Percentiles rank a stretch among this genome's conserved stretches.
Evolutionary conservation across 768 basidiomycete genomes (phyloP).

Genomic region (Chalciporus piperatus): DNA sequence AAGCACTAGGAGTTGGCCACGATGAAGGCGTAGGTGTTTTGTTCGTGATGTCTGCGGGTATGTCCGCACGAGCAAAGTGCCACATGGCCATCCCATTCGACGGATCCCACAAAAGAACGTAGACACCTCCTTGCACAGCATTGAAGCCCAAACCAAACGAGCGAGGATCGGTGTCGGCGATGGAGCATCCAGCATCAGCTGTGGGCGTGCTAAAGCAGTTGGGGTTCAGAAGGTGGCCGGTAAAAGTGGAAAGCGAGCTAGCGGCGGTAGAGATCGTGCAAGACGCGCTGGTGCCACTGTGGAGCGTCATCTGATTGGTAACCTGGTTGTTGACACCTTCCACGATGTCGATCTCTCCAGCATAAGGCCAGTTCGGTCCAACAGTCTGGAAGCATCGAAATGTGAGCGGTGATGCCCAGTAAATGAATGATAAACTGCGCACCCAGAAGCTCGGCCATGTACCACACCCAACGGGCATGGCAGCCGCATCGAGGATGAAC

Average conservation of each 20-base stretch:
- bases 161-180: slow-evolving; percentile 38
- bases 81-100: slow-evolving; percentile 50
- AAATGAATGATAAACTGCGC: slow-evolving; percentile 8
- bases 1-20: slow-evolving; percentile 54
- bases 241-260: slow-evolving; percentile 12
- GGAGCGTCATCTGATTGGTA: slow-evolving; percentile 64
- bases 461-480: slow-evolving; percentile 71
- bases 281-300: slow-evolving; percentile 48
- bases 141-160: slow-evolving; percentile 43
- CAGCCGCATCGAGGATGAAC: slow-evolving; percentile 69
- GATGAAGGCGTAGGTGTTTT: slow-evolving; percentile 43
- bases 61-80: slow-evolving; percentile 50
- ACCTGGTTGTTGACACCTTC: slow-evolving; percentile 66
- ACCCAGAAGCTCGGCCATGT: slow-evolving; percentile 61
- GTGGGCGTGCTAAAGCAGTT: slow-evolving; percentile 39
- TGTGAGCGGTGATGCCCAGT: not conserved
- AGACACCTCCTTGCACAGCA: slow-evolving; percentile 48
- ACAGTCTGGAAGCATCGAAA: slow-evolving; percentile 30
- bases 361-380: slow-evolving; percentile 50
- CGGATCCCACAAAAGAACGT: slow-evolving; percentile 52
- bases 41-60: slow-evolving; percentile 50
- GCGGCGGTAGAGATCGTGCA: slow-evolving; percentile 21
- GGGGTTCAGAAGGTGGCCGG: slow-evolving; percentile 22
- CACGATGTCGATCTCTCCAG: slow-evolving; percentile 69
- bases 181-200: slow-evolving; percentile 50